Evolutionary conservation across 306 rosid species (phyloP), one percentile per base, ranked within the genome.

Genomic region (Argentina anserina): DNA sequence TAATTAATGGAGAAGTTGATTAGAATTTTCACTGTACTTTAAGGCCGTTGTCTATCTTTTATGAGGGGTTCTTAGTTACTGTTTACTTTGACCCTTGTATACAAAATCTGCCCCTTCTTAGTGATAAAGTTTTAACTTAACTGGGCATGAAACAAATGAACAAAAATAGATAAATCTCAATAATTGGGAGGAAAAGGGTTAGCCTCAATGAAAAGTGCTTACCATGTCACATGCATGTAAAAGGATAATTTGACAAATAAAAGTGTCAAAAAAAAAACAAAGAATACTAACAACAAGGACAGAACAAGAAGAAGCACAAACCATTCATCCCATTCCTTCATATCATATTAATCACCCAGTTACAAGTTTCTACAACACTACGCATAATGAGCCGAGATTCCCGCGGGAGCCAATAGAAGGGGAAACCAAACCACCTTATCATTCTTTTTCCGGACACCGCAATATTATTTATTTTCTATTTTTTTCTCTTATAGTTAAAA

Each of bases 321-420:
- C 23, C 11, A 18, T 18, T 7, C 25, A 18, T 17, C 1, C n/a
- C n/a, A 26, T 10, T 26, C 36, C 5, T 21, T 12, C 39, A n/a
- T 53, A 33, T 28, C 64, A 1, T 13, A 2, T 12, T 59, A 25
- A 37, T 50, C 2, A 69, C 23, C n/a, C 43, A n/a, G 29, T 53
- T 37, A 7, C 49, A 70, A 53, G 4, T 39, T 40, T 65, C 2
- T 21, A 11, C 33, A 79, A 73, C 71, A 78, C 78, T 70, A 82
- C 90, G 85, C 75, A 82, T 40, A 78, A 66, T 68, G 81, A 78
- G 88, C 87, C 92, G 90, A 84, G 82, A 88, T 84, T 88, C 86
- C 84, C 92, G 88, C 88, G 90, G 86, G 90, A 67, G 84, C 43
- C 78, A 74, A 76, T 11, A 28, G 65, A 17, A 2, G 3, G 6